Conservation (phyloP, 768 basidiomycete genomes). For the Candolleomyces aberdarensis region DNA sequence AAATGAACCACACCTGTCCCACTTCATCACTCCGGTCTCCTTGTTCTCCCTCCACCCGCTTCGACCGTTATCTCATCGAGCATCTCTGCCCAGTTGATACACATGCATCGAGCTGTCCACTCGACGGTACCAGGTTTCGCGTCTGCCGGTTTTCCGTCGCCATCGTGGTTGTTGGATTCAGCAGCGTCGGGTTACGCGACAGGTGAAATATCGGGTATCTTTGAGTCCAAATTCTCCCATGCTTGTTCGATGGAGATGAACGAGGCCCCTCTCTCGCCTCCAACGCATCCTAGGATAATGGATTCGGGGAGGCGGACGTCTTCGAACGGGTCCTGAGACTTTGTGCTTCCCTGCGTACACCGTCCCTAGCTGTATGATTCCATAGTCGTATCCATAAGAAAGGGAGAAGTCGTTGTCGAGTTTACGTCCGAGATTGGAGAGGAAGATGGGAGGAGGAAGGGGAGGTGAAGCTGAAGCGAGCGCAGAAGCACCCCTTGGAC, state of each 20-base stretch:
- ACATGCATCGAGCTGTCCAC: slow-evolving; percentile 44
- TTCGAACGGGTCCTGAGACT: slow-evolving; percentile 42
- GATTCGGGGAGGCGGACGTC: slow-evolving; percentile 40
- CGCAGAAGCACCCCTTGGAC: too few relatives aligned
- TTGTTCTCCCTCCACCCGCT: slow-evolving; percentile 32
- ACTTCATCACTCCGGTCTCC: slow-evolving; percentile 37
- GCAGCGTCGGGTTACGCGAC: neutral
- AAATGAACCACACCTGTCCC: slow-evolving; percentile 67
- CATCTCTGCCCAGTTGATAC: slow-evolving; percentile 56
- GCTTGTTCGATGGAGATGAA: slow-evolving; percentile 75
- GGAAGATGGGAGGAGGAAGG: too few relatives aligned
- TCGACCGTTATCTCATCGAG: slow-evolving; percentile 48
- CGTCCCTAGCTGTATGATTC: slow-evolving; percentile 47
- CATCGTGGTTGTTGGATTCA: neutral
- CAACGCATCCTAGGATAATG: slow-evolving; percentile 15
- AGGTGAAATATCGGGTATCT: slow-evolving; percentile 25
- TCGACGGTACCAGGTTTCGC: slow-evolving; percentile 47
- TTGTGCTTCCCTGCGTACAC: slow-evolving; percentile 22
- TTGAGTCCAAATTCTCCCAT: slow-evolving; percentile 42
- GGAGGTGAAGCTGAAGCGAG: too few relatives aligned
- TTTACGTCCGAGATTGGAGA: too few relatives aligned
- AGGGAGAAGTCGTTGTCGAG: too few relatives aligned
- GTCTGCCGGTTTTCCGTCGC: too few relatives aligned
- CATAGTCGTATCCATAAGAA: too few relatives aligned
- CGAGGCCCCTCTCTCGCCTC: slow-evolving; percentile 63